Evolutionary conservation across 495 filamentous ascomycete species (phyloP), one percentile per base, ranked within the genome.

Genomic region (Trichocladium antarcticum): DNA sequence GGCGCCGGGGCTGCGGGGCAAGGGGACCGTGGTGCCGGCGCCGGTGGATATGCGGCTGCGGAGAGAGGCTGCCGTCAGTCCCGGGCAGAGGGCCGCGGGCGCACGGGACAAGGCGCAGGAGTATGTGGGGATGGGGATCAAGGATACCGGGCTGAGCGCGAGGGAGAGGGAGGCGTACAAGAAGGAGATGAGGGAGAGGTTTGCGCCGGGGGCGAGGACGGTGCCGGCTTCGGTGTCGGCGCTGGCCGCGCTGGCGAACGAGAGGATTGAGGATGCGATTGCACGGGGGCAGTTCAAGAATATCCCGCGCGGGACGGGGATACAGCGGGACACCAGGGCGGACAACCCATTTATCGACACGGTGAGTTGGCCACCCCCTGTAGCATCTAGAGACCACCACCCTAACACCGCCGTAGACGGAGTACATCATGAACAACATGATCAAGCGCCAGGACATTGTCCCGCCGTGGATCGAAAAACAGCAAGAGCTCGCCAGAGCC

Each of bases 341-440:
- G 83, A 81, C 52, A 92, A 81, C 58, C 88, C 93, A 0, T 98
- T 92, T 61, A 75, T 97, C 29, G 89, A 97, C 62, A 97, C 92
- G 1, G 62, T 64, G 29, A 50, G 60, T 53, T 15, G 1, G 1
- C 14, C 14, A 35, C 12, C 5, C 11, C 12, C n/a, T n/a, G n/a
- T n/a, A n/a, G n/a, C 7, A 4, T 22, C 1, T 9, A 22, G 17
- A 28, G 20, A 17, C 5, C 3, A 19, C 21, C 3, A 7, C 32
- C 32, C 46, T 48, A 15, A 31, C 24, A 31, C 24, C 5, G n/a
- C 10, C 20, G 20, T 22, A 65, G 62, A 97, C 93, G 0, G 90
- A 95, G 65, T 96, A 95, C 62, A 86, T 97, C 56, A 83, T 98
- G 82, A 98, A 98, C 63, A 94, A 93, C 68, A 96, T 97, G 61